A percentile compares a stretch with the other conserved stretches of the same genome.
These are phyloP conservation scores for Zasmidium angulare DNA, from an alignment of 2,329 filamentous ascomycete species.

Conservation along the genomic window DNA sequence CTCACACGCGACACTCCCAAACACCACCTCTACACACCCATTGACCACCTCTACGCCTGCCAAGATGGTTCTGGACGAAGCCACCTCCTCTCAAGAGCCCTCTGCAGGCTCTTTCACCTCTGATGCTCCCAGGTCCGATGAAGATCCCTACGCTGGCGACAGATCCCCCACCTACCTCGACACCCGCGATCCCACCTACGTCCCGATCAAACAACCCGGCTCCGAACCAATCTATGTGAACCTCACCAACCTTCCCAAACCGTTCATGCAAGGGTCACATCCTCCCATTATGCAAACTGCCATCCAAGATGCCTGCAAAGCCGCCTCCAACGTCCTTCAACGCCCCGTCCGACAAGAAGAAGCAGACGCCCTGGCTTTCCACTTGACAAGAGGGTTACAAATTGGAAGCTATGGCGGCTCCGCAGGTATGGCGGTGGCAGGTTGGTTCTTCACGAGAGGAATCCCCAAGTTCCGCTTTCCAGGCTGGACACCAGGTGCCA, in stretches of 20 bases:
- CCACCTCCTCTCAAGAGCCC: slow-evolving; percentile 28
- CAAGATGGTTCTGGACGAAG: slow-evolving; percentile 45
- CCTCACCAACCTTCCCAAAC: slow-evolving; percentile 38
- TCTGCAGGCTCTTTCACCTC: slow-evolving; percentile 32
- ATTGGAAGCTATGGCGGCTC: slow-evolving; percentile 41
- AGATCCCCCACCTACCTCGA: slow-evolving; percentile 37
- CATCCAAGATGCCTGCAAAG: slow-evolving; percentile 33
- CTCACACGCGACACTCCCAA: neutral
- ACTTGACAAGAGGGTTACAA: slow-evolving; percentile 40
- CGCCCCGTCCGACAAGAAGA: slow-evolving; percentile 43
- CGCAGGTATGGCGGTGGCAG: slow-evolving; percentile 37
- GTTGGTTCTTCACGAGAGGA: slow-evolving; percentile 24
- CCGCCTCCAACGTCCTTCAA: slow-evolving; percentile 33
- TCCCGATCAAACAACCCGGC: slow-evolving; percentile 12
- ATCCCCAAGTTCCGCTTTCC: slow-evolving; percentile 41
- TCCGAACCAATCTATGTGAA: slow-evolving; percentile 34
- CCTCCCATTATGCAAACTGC: slow-evolving; percentile 30
- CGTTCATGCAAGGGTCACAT: slow-evolving; percentile 35
- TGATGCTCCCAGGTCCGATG: slow-evolving; percentile 37
- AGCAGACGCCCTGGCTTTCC: slow-evolving; percentile 43
- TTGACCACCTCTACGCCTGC: neutral
- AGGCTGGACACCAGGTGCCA: slow-evolving; percentile 40
- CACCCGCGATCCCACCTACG: slow-evolving; percentile 30
- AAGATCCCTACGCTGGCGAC: slow-evolving; percentile 40
- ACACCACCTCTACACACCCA: neutral